A percentile compares a stretch with the other conserved stretches of the same genome.
Evolutionary conservation across 331 rosid species (phyloP).

Genomic region (Dryas integrifolia): DNA sequence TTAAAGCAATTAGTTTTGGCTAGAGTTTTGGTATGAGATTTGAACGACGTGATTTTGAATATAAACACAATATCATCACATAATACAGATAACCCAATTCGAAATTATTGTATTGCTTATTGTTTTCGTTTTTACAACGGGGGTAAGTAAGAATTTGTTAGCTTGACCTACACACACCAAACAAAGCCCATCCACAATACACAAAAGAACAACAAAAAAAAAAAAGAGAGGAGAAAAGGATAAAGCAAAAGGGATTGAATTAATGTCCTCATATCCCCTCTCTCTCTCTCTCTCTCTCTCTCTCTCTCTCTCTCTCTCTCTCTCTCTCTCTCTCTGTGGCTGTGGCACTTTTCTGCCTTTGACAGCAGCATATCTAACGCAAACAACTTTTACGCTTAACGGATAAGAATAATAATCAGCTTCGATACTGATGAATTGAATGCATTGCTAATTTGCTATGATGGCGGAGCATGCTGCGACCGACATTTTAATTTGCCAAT

Average conservation of each 20-base stretch:
- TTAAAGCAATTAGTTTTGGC: not conserved
- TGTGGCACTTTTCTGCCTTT: slow-evolving; percentile 21
- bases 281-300: no score
- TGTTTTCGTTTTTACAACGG: no score
- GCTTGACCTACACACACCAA: not conserved
- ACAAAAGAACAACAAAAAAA: not conserved
- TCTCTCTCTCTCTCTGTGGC: no score
- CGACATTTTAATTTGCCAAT: slow-evolving; percentile 7
- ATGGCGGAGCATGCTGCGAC: slow-evolving; percentile 31
- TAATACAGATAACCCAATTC: no score
- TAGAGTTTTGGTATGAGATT: not conserved
- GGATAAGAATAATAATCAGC: slow-evolving; percentile 1
- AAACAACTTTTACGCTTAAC: slow-evolving; percentile 17
- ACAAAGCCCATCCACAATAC: not conserved
- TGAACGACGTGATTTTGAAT: no score
- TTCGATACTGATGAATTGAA: slow-evolving; percentile 7
- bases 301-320: no score
- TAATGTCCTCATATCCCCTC: not conserved
- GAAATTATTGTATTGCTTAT: no score
- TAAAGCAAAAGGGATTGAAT: slow-evolving; percentile 3
- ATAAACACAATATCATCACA: no score
- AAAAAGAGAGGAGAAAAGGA: not conserved
- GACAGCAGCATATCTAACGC: slow-evolving; percentile 26
- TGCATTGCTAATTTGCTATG: not conserved
- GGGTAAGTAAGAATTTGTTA: not conserved